Conservation (phyloP, 441 rosid species). For the Pelargonium myrrhifolium region DNA sequence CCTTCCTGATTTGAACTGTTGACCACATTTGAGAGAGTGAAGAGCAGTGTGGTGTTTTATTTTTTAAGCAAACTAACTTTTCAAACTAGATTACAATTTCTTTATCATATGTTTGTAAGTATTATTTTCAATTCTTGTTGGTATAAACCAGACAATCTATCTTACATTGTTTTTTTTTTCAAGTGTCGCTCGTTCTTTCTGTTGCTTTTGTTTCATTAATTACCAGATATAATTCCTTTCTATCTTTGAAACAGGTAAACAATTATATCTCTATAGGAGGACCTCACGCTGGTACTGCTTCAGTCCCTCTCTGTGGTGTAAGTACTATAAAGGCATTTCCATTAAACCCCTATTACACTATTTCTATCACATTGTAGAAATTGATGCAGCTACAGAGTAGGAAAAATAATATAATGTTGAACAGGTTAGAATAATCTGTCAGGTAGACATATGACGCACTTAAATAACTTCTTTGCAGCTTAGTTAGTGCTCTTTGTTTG, state of each 20-base stretch:
- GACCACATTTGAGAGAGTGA: background rate
- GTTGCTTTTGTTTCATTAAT: background rate
- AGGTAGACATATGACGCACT: background rate
- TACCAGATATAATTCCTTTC: background rate
- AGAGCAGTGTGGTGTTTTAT: no score
- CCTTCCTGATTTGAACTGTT: background rate
- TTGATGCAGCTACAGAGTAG: background rate
- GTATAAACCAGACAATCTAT: background rate
- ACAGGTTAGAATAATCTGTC: background rate
- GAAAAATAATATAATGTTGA: background rate
- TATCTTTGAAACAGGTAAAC: slow-evolving; percentile 41
- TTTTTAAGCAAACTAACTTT: background rate
- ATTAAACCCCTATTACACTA: background rate
- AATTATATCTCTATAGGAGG: slow-evolving; percentile 79
- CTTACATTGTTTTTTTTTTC: background rate
- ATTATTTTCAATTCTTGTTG: background rate
- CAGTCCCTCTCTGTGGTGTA: slow-evolving; percentile 81
- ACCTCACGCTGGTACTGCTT: slow-evolving; percentile 91
- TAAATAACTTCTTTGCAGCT: background rate
- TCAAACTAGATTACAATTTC: background rate
- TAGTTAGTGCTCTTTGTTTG: no score
- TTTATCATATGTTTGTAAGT: background rate
- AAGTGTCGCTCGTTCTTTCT: background rate
- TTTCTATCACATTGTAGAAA: background rate
- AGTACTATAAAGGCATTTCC: slow-evolving; percentile 19